Percentiles rank a stretch among this genome's conserved stretches.
Evolutionary conservation across 352 stramenopile genomes (phyloP).

Genomic region (Phytophthora cajani): DNA sequence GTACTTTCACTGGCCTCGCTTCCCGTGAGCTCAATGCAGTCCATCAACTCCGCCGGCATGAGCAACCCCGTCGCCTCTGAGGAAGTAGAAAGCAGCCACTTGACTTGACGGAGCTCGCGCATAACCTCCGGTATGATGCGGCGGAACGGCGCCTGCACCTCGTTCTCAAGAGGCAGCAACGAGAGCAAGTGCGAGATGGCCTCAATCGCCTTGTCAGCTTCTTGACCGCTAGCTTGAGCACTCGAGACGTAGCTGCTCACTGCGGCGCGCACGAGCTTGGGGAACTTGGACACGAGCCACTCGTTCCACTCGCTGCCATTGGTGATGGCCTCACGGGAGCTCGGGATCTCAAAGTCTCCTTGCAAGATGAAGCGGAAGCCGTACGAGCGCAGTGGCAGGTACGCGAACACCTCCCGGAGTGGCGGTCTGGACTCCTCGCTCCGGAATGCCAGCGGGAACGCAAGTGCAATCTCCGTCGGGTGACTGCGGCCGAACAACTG

Average conservation of each 20-base stretch:
- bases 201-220: slow-evolving; percentile 15
- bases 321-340: slow-evolving; percentile 83
- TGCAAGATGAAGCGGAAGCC: slow-evolving; percentile 89
- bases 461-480: slow-evolving; percentile 66
- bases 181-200: slow-evolving; percentile 48
- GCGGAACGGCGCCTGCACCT: slow-evolving; percentile 78
- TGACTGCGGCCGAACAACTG: slow-evolving; percentile 28
- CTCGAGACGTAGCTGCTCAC: slow-evolving; percentile 37
- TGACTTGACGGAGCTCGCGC: slow-evolving; percentile 55
- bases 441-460: slow-evolving; percentile 43
- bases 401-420: slow-evolving; percentile 86
- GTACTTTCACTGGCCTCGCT: slow-evolving; percentile 22
- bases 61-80: slow-evolving; percentile 15
- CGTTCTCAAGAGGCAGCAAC: slow-evolving; percentile 70
- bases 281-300: slow-evolving; percentile 82
- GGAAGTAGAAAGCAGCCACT: slow-evolving; percentile 48
- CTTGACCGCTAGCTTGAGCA: neutral
- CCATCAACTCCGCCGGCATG: slow-evolving; percentile 53
- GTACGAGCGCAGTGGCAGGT: slow-evolving; percentile 81
- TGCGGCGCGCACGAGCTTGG: slow-evolving; percentile 51
- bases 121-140: slow-evolving; percentile 65
- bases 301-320: slow-evolving; percentile 90
- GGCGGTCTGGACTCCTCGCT: slow-evolving; percentile 34
- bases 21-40: slow-evolving; percentile 36
- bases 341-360: slow-evolving; percentile 87